Evolutionary conservation across 768 basidiomycete species (phyloP).

Genomic region (Vararia minispora): DNA sequence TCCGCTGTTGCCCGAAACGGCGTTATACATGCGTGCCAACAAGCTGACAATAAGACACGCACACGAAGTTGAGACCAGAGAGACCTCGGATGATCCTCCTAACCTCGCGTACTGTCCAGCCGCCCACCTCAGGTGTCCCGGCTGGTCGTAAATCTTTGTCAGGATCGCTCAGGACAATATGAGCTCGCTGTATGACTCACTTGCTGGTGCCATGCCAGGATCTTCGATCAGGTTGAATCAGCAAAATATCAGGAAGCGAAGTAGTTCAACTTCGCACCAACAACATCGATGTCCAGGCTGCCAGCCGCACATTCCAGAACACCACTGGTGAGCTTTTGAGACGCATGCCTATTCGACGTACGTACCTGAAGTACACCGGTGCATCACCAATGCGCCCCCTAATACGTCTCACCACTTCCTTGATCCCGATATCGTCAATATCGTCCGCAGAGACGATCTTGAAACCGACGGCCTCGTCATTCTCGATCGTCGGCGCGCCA

Average conservation of each 20-base stretch:
- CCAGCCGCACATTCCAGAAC: neutral
- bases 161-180: neutral
- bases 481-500: slow-evolving; percentile 46
- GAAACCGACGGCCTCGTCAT: slow-evolving; percentile 68
- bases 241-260: no score
- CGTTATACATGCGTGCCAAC: no score
- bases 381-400: slow-evolving; percentile 56
- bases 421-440: slow-evolving; percentile 66
- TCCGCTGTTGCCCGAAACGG: slow-evolving; percentile 28
- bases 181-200: slow-evolving; percentile 37
- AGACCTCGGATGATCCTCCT: slow-evolving; percentile 71
- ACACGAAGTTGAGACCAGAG: slow-evolving; percentile 71
- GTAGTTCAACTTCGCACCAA: slow-evolving; percentile 35
- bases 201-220: slow-evolving; percentile 66
- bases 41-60: no score
- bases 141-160: slow-evolving; percentile 32
- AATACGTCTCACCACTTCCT: slow-evolving; percentile 58
- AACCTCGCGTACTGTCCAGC: slow-evolving; percentile 75
- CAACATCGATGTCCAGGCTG: slow-evolving; percentile 71
- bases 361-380: slow-evolving; percentile 63
- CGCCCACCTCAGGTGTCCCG: slow-evolving; percentile 74
- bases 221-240: no score
- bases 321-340: no score
- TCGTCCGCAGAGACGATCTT: slow-evolving; percentile 69
- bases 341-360: no score